phyloP scores from a whole-genome alignment of 768 basidiomycete species.

The Hydnomerulius pinastri region DNA sequence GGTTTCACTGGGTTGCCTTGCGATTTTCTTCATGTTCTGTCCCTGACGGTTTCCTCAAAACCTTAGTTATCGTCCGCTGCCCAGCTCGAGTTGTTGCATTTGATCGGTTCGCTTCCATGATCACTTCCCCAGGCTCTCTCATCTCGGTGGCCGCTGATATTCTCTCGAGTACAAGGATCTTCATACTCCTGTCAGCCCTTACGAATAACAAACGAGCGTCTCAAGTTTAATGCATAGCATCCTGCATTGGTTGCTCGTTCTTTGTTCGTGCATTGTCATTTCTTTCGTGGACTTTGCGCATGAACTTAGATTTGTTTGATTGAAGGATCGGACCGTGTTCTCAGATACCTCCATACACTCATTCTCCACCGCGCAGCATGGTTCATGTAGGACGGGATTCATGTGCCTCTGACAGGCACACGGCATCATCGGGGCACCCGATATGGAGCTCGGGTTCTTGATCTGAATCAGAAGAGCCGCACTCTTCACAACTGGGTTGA shows the following conservation, averaged over 20 bases:
- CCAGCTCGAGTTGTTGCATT: too few relatives aligned
- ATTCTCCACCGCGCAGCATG: background rate
- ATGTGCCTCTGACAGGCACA: background rate
- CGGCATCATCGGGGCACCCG: too few relatives aligned
- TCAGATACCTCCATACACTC: too few relatives aligned
- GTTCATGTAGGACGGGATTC: background rate
- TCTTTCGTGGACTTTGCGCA: background rate
- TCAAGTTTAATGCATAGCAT: too few relatives aligned
- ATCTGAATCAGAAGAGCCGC: background rate
- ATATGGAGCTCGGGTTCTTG: background rate
- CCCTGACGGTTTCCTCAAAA: background rate
- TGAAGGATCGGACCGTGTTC: background rate
- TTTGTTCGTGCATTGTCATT: background rate
- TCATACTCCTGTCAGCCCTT: too few relatives aligned
- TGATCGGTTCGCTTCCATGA: too few relatives aligned
- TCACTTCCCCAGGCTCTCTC: too few relatives aligned
- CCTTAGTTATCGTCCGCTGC: background rate
- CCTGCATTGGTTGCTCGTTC: background rate
- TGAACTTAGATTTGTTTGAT: background rate
- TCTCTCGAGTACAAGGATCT: background rate
- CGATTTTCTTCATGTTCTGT: background rate
- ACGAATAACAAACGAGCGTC: too few relatives aligned
- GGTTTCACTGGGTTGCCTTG: background rate
- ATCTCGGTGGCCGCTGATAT: background rate
- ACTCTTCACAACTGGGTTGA: background rate